A percentile compares a stretch with the other conserved stretches of the same genome.
These are phyloP conservation scores for Cercospora berteroae DNA, from an alignment of 2,329 filamentous ascomycete species.

Conservation along the genomic window DNA sequence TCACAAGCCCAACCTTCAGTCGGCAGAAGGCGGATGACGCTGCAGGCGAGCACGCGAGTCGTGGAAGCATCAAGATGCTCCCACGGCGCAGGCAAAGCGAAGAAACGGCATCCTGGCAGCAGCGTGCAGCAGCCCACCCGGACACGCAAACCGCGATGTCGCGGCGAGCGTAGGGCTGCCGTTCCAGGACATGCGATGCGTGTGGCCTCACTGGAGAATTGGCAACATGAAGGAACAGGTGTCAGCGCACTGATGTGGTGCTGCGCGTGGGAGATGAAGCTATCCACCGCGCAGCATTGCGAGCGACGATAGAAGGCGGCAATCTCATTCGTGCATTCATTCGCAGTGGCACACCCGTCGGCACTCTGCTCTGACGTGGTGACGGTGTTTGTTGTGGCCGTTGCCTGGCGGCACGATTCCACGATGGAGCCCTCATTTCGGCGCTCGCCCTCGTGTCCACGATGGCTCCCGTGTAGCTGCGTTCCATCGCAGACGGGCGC, in stretches of 20 bases:
- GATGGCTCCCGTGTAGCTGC: constrained; percentile 15
- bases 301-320: neutral
- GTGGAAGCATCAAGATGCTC: constrained; percentile 1
- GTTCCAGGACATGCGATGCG: neutral
- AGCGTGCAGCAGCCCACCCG: neutral
- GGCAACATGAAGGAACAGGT: neutral
- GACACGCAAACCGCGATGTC: neutral
- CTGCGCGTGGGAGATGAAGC: neutral
- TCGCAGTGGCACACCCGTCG: neutral
- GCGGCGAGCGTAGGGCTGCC: neutral
- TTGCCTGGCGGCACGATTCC: constrained; percentile 16
- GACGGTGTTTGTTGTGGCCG: constrained; percentile 18
- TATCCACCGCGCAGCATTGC: neutral
- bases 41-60: constrained; percentile 14
- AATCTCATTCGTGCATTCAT: neutral
- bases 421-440: constrained; percentile 22
- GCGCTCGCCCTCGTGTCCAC: constrained; percentile 25
- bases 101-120: neutral
- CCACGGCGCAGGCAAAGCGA: constrained; percentile 15
- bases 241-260: neutral
- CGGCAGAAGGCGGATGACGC: constrained; percentile 18
- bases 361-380: neutral
- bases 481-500: constrained; percentile 9
- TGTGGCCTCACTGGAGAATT: neutral
- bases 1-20: constrained; percentile 13